Evolutionary conservation across 352 stramenopile genomes (phyloP).

Genomic region (Phytophthora cryptogea): DNA sequence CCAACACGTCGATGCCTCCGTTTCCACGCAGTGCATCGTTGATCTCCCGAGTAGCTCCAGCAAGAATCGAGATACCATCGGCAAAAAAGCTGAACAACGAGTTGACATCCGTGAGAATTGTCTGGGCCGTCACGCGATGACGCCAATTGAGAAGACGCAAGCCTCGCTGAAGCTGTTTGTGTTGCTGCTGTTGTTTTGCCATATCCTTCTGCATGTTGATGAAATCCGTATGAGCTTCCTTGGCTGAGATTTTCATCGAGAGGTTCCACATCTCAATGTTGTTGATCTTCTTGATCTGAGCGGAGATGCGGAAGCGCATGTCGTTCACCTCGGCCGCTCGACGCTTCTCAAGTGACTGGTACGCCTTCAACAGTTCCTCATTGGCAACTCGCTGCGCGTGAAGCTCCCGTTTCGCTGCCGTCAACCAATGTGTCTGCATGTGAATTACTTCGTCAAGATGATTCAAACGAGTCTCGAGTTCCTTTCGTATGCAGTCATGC

Average conservation of each 20-base stretch:
- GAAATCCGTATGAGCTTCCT: constrained; percentile 59
- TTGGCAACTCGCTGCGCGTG: constrained; percentile 70
- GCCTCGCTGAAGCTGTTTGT: constrained; percentile 67
- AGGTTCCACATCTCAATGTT: constrained; percentile 85
- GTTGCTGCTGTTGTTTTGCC: constrained; percentile 43
- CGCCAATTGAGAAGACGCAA: constrained; percentile 72
- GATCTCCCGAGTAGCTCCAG: constrained; percentile 44
- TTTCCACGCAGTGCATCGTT: constrained; percentile 65
- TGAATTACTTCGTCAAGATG: constrained; percentile 40
- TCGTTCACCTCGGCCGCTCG: constrained; percentile 78
- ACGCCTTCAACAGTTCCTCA: constrained; percentile 65
- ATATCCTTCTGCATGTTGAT: constrained; percentile 55
- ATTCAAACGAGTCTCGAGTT: constrained; percentile 46
- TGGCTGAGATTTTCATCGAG: constrained; percentile 69
- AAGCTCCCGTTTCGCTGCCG: constrained; percentile 65
- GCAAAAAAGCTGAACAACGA: constrained; percentile 72
- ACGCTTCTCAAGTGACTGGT: constrained; percentile 70
- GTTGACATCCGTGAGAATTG: constrained; percentile 68
- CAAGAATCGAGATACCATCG: constrained; percentile 58
- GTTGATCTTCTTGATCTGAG: constrained; percentile 74
- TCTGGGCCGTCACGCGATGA: constrained; percentile 69
- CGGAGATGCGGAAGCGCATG: constrained; percentile 71
- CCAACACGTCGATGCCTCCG: constrained; percentile 68
- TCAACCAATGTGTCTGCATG: constrained; percentile 72
- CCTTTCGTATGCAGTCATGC: constrained; percentile 41